These are phyloP conservation scores for Cordyceps fumosorosea DNA, from an alignment of 2,329 filamentous ascomycete species.

Conservation along the genomic window DNA sequence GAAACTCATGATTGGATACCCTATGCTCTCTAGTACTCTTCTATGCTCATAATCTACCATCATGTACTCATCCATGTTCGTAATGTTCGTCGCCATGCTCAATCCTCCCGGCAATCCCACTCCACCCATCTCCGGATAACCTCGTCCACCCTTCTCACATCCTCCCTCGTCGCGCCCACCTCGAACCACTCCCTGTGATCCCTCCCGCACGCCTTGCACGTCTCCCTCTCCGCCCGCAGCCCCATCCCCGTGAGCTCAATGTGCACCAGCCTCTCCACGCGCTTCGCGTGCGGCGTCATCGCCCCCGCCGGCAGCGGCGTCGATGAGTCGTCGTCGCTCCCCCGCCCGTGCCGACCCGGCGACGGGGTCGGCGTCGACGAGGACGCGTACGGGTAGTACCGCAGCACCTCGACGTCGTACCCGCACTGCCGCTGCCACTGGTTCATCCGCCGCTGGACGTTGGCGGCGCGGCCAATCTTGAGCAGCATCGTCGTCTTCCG, in stretches of 20 bases:
- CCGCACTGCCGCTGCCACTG: slow-evolving; percentile 94
- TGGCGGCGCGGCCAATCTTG: slow-evolving; percentile 63
- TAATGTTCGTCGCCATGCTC: not conserved
- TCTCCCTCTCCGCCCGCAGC: slow-evolving; percentile 43
- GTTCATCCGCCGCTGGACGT: slow-evolving; percentile 84
- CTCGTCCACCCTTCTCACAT: slow-evolving; percentile 59
- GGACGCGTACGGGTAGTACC: slow-evolving; percentile 74
- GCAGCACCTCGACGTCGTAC: slow-evolving; percentile 77
- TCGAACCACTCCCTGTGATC: slow-evolving; percentile 96
- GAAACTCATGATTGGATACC: not conserved
- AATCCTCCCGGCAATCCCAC: slow-evolving; percentile 50
- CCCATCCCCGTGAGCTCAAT: slow-evolving; percentile 69
- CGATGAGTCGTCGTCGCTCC: slow-evolving; percentile 14
- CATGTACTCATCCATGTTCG: not conserved
- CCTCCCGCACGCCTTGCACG: slow-evolving; percentile 72
- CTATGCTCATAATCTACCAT: no score
- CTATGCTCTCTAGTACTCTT: not conserved
- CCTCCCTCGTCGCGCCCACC: slow-evolving; percentile 66
- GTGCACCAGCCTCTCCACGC: slow-evolving; percentile 85
- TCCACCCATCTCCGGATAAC: slow-evolving; percentile 78
- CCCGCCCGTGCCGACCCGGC: not conserved
- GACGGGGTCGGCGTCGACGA: slow-evolving; percentile 2
- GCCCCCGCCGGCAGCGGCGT: slow-evolving; percentile 38
- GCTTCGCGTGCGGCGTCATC: slow-evolving; percentile 79
- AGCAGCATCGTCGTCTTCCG: slow-evolving; percentile 51